A percentile compares a stretch with the other conserved stretches of the same genome.
Evolutionary conservation across 2,329 filamentous ascomycete species (phyloP).

Genomic region (Fusarium sp.): DNA sequence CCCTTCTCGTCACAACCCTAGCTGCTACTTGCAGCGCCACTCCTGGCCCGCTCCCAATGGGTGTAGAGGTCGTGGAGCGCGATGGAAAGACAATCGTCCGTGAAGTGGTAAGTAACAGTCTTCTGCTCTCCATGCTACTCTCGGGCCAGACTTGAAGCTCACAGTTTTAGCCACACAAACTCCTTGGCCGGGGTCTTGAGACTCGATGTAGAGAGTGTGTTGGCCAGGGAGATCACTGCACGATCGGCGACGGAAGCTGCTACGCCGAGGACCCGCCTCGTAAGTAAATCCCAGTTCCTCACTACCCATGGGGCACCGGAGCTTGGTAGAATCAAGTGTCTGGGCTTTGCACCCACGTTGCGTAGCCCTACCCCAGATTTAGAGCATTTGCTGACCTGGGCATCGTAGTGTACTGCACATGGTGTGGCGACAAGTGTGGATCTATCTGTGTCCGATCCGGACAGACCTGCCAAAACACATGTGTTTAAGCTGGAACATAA

Average conservation of each 20-base stretch:
- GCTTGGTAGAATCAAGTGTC: background rate
- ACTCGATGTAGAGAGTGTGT: slow-evolving; percentile 29
- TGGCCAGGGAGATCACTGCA: slow-evolving; percentile 26
- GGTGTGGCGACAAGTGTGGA: slow-evolving; percentile 1
- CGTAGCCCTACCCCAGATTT: background rate
- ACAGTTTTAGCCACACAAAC: slow-evolving; percentile 16
- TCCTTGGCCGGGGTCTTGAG: slow-evolving; percentile 24
- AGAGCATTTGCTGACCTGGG: background rate
- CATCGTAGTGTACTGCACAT: slow-evolving; percentile 1
- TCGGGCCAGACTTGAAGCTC: background rate
- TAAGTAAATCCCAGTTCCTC: slow-evolving; percentile 1
- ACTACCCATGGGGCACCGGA: background rate
- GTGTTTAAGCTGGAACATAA: background rate
- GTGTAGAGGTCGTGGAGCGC: slow-evolving; percentile 26
- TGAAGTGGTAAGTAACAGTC: slow-evolving; percentile 22
- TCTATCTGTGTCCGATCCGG: background rate
- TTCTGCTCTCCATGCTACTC: background rate
- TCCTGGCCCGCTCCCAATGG: slow-evolving; percentile 23
- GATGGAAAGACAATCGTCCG: slow-evolving; percentile 23
- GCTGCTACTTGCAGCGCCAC: slow-evolving; percentile 13
- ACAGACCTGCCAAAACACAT: background rate
- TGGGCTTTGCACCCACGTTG: background rate
- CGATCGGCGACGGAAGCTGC: slow-evolving; percentile 30
- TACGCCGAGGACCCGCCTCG: slow-evolving; percentile 26
- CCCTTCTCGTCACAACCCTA: slow-evolving; percentile 8